These are phyloP conservation scores for Stephanodiscus minutulus DNA, from an alignment of 108 stramenopile species.

Conservation along the genomic window DNA sequence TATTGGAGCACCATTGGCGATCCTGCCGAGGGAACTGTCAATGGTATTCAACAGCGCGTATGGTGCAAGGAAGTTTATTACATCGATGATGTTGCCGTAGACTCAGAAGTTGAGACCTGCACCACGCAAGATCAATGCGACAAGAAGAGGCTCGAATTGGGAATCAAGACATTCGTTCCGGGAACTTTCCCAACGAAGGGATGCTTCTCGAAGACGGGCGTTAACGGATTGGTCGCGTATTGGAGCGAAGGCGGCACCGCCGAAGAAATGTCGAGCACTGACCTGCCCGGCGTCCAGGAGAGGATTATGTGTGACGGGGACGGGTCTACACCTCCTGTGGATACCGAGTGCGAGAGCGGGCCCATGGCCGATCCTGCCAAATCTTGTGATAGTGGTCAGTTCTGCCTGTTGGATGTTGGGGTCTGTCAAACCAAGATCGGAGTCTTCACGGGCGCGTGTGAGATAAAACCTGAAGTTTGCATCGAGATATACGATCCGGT, in stretches of 20 bases:
- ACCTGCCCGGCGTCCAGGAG: too few species aligned
- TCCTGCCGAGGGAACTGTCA: background rate
- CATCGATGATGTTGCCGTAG: background rate
- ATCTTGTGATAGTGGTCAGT: background rate
- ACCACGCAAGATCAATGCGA: conserved; percentile 1
- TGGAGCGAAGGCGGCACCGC: background rate
- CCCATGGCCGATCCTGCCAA: conserved; percentile 8
- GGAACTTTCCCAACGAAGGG: conserved; percentile 12
- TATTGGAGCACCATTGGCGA: conserved; percentile 1
- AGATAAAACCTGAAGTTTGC: background rate
- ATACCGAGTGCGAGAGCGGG: conserved; percentile 4
- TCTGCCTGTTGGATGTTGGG: background rate
- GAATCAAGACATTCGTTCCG: background rate
- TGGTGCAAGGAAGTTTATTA: conserved; percentile 3
- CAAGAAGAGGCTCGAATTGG: conserved; percentile 1
- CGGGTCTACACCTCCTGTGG: background rate
- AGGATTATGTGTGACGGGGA: background rate
- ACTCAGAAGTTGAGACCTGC: background rate
- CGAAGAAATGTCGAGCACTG: conserved; percentile 1
- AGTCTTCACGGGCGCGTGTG: background rate
- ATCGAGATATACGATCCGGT: background rate
- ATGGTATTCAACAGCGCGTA: conserved; percentile 4
- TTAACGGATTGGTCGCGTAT: background rate
- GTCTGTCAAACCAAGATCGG: background rate
- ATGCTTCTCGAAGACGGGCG: too few species aligned